Percentiles rank a stretch among this genome's conserved stretches.
Conservation (phyloP, 139 green algal genomes). For the Limnomonas spitsbergensis region DNA sequence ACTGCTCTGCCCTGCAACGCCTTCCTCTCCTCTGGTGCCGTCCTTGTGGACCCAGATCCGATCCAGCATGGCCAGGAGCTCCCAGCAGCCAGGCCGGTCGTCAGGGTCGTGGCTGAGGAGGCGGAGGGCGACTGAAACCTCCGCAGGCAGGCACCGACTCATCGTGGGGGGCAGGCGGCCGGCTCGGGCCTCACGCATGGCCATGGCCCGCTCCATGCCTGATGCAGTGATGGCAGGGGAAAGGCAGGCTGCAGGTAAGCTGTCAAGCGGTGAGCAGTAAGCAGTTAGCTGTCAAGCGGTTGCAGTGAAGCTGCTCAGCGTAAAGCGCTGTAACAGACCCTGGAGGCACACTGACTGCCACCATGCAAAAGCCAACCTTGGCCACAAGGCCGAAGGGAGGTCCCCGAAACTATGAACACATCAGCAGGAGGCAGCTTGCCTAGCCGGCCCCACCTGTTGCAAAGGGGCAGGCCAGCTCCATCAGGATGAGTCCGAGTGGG, state of each 20-base stretch:
- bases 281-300: too few species aligned
- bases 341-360: too few species aligned
- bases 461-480: constrained; percentile 41
- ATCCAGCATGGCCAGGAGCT: constrained; percentile 10
- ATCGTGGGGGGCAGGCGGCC: constrained; percentile 3
- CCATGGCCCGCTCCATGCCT: constrained; percentile 40
- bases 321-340: too few species aligned
- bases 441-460: constrained; percentile 33
- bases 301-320: too few species aligned
- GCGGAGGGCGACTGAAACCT: background rate
- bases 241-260: too few species aligned
- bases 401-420: too few species aligned
- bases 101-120: background rate
- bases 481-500: constrained; percentile 41
- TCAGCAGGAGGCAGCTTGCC: too few species aligned
- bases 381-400: too few species aligned
- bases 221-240: background rate
- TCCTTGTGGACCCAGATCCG: constrained; percentile 2
- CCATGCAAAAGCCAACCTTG: too few species aligned
- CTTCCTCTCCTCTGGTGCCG: too few species aligned
- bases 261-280: too few species aligned
- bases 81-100: background rate
- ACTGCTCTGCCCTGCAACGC: too few species aligned
- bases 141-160: background rate
- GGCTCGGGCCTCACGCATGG: constrained; percentile 33